phyloP scores from a whole-genome alignment of 345 rosid species.

The Populus alba region DNA sequence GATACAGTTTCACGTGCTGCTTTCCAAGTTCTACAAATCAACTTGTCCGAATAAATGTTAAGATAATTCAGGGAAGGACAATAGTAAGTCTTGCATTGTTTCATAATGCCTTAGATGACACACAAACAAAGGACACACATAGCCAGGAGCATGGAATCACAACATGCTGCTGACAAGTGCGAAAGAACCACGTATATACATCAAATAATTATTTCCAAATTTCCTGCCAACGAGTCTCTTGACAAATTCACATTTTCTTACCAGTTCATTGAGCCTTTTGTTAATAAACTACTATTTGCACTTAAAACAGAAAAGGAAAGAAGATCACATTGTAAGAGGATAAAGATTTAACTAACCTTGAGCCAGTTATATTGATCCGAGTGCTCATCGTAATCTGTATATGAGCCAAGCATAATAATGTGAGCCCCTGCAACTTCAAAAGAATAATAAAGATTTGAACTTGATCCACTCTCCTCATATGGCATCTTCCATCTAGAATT shows the following conservation, averaged over 20 bases:
- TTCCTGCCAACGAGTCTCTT: background rate
- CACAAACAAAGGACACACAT: background rate
- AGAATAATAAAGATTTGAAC: slow-evolving; percentile 87
- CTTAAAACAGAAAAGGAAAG: background rate
- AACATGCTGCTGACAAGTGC: background rate
- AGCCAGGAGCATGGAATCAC: background rate
- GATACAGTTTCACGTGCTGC: background rate
- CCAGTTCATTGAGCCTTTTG: background rate
- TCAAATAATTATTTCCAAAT: background rate
- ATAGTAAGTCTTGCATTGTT: background rate
- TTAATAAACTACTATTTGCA: background rate
- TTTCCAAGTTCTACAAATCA: background rate
- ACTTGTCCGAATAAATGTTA: background rate
- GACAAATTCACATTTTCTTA: background rate
- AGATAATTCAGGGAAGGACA: background rate
- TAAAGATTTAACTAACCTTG: slow-evolving; percentile 43
- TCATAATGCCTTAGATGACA: background rate
- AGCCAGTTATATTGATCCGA: slow-evolving; percentile 84
- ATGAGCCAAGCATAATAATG: slow-evolving; percentile 84
- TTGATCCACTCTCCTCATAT: slow-evolving; percentile 78
- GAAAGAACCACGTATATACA: background rate
- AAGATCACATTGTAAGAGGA: background rate
- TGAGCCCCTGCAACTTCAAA: slow-evolving; percentile 88
- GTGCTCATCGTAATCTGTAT: slow-evolving; percentile 57
- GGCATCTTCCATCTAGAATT: slow-evolving; percentile 98